Percentiles rank a stretch among this genome's conserved stretches.
Evolutionary conservation across 1,284 basidiomycete species (phyloP).

Genomic region (Austroboletus olivaceoglutinosus): DNA sequence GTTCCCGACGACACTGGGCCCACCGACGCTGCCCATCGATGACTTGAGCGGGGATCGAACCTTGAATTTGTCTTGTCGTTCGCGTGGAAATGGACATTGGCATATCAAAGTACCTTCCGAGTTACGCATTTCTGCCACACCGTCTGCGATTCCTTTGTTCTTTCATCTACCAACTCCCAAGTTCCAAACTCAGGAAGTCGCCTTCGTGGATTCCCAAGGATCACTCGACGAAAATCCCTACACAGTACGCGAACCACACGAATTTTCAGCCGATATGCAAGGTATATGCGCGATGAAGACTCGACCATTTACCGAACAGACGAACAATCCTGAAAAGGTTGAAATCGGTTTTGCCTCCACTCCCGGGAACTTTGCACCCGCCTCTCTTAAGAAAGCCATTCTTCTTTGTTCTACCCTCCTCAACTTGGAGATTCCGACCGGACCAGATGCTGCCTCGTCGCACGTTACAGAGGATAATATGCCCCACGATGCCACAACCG

Average conservation of each 20-base stretch:
- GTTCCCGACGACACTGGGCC: neutral
- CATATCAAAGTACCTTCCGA: slow-evolving; percentile 4
- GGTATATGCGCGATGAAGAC: slow-evolving; percentile 15
- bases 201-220: neutral
- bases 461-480: neutral
- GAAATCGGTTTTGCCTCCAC: neutral
- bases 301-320: neutral
- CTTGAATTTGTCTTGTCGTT: neutral
- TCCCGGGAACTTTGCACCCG: neutral
- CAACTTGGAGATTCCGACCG: neutral
- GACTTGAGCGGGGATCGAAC: slow-evolving; percentile 1
- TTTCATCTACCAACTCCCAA: neutral
- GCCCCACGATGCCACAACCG: neutral
- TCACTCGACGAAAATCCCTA: no score
- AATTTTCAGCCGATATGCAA: neutral
- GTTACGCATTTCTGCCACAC: neutral
- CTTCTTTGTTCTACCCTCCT: neutral
- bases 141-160: neutral
- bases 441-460: neutral
- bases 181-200: neutral
- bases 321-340: neutral
- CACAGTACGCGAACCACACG: neutral
- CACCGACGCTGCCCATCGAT: neutral
- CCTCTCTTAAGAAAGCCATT: neutral
- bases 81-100: neutral